Percentiles rank a stretch among this genome's conserved stretches.
These are phyloP conservation scores for Endoconidiophora laricicola DNA, from an alignment of 2,329 filamentous ascomycete species.

Conservation along the genomic window DNA sequence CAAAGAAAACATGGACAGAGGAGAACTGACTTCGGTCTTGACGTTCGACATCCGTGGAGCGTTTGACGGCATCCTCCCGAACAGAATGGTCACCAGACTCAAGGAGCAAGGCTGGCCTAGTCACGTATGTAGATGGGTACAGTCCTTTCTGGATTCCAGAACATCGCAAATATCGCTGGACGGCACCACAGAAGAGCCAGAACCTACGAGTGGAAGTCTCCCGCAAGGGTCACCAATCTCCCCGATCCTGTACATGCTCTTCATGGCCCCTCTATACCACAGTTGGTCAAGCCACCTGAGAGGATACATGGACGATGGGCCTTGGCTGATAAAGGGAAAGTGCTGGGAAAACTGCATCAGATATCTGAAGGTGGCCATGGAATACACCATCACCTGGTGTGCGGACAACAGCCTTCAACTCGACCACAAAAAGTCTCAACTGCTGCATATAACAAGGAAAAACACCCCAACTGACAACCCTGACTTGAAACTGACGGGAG, in stretches of 20 bases:
- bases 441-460: no score
- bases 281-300: not conserved
- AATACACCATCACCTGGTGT: not conserved
- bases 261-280: no score
- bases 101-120: not conserved
- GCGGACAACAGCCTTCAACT: not conserved
- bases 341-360: not conserved
- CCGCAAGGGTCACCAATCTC: slow-evolving; percentile 1
- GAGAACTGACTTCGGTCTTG: not conserved
- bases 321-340: not conserved
- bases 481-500: not conserved
- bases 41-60: not conserved
- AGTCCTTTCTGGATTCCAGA: slow-evolving; percentile 14
- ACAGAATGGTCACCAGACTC: not conserved
- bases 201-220: not conserved
- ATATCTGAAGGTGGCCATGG: not conserved
- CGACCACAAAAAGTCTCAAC: not conserved
- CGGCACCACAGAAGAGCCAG: not conserved
- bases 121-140: slow-evolving; percentile 11
- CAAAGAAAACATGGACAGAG: not conserved
- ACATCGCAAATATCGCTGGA: slow-evolving; percentile 5
- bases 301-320: not conserved
- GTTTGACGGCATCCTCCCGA: not conserved
- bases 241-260: not conserved
- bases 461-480: no score